These are phyloP conservation scores for Withania somnifera DNA, from an alignment of 305 asterid species.

Conservation along the genomic window DNA sequence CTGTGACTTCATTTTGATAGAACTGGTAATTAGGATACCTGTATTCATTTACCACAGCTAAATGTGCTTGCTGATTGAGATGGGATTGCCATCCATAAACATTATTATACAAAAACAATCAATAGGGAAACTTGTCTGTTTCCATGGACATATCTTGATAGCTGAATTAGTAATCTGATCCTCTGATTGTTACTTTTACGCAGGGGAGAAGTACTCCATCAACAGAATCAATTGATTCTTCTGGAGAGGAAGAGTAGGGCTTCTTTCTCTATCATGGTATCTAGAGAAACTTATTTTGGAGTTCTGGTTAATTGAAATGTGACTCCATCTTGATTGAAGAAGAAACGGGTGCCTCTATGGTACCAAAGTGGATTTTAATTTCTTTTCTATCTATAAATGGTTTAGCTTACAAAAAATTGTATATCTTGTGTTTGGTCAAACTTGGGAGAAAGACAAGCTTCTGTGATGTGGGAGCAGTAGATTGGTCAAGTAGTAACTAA, in stretches of 20 bases:
- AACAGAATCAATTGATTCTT: constrained; percentile 72
- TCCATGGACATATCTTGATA: background rate
- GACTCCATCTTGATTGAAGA: background rate
- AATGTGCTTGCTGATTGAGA: background rate
- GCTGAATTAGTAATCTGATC: constrained; percentile 6
- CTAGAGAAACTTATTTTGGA: background rate
- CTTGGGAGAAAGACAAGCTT: background rate
- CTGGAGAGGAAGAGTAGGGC: constrained; percentile 98
- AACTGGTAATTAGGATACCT: background rate
- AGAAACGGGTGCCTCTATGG: background rate
- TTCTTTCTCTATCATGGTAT: constrained; percentile 3
- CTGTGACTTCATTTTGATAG: background rate
- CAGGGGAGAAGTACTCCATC: constrained; percentile 78
- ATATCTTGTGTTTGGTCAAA: background rate
- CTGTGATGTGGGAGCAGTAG: background rate
- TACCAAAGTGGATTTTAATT: background rate
- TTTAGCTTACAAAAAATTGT: background rate
- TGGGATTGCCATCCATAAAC: background rate
- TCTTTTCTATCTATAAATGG: background rate
- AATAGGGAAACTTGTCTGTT: background rate
- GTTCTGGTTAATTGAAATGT: background rate
- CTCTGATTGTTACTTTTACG: constrained; percentile 13
- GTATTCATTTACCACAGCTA: background rate
- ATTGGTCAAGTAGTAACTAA: background rate
- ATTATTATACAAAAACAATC: background rate